Evolutionary conservation across 805 yeast species (phyloP).

Genomic region (Metschnikowia henanensis): DNA sequence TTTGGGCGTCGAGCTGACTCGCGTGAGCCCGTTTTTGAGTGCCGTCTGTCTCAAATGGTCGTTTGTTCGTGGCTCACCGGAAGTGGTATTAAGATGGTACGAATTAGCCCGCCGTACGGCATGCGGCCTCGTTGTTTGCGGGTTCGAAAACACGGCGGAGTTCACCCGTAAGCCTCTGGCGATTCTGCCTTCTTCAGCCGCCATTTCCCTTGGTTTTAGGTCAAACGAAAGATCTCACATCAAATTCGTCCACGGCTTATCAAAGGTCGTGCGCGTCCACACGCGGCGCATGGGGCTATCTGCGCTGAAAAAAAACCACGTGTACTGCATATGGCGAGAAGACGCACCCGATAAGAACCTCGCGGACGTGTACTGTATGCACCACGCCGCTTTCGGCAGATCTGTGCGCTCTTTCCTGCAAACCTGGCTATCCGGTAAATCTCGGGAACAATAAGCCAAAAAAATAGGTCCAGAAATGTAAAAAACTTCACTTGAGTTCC

Average conservation of each 20-base stretch:
- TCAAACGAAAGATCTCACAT: neutral
- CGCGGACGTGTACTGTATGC: too few relatives aligned
- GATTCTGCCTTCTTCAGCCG: neutral
- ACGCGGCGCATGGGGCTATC: too few relatives aligned
- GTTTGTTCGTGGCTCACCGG: conserved; percentile 1
- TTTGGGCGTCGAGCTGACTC: conserved; percentile 1
- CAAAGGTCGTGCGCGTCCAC: neutral
- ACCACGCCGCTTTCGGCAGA: too few relatives aligned
- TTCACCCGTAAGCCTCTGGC: conserved; percentile 1
- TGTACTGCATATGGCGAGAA: too few relatives aligned
- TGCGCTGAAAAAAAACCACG: too few relatives aligned
- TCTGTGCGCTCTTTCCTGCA: too few relatives aligned
- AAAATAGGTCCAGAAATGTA: too few relatives aligned
- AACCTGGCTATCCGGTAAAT: too few relatives aligned
- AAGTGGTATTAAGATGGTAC: conserved; percentile 1
- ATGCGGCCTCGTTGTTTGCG: neutral
- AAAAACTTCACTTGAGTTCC: too few relatives aligned
- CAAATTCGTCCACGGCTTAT: neutral
- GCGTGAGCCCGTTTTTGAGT: conserved; percentile 11
- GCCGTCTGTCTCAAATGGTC: conserved; percentile 15
- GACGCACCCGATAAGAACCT: neutral
- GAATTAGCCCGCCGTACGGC: conserved; percentile 6
- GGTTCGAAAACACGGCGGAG: neutral
- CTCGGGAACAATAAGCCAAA: too few relatives aligned
- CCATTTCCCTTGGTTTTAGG: neutral